Evolutionary conservation across 2,329 filamentous ascomycete species (phyloP).

Genomic region (Elsinoe necatrix): DNA sequence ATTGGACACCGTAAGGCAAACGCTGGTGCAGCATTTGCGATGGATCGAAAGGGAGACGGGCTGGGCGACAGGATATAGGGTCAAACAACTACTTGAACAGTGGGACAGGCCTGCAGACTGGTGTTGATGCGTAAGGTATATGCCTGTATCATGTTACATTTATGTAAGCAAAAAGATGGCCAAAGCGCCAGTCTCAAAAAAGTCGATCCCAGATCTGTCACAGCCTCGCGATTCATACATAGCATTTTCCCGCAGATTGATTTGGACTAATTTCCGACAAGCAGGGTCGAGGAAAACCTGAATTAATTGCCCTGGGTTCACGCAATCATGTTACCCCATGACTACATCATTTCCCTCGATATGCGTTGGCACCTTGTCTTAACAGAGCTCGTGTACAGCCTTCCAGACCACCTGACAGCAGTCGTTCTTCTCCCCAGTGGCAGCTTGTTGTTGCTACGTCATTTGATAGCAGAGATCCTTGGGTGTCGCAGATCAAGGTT

Average conservation of each 20-base stretch:
- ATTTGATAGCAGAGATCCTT: not conserved
- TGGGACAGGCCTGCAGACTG: constrained; percentile 27
- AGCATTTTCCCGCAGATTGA: not conserved
- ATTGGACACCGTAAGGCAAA: constrained; percentile 41
- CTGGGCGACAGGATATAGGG: constrained; percentile 55
- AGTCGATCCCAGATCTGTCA: not conserved
- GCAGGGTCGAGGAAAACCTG: constrained; percentile 7
- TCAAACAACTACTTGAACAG: constrained; percentile 44
- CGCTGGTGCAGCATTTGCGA: constrained; percentile 48
- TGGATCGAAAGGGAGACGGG: constrained; percentile 56
- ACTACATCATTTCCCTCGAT: not conserved
- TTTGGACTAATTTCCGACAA: constrained; percentile 4
- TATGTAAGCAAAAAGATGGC: not conserved
- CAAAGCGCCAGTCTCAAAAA: not conserved
- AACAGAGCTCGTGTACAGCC: not conserved
- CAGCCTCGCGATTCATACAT: not conserved
- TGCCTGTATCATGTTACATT: too few relatives aligned
- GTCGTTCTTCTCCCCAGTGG: not conserved
- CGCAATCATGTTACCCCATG: not conserved
- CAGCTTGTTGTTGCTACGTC: constrained; percentile 11
- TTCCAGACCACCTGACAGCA: not conserved
- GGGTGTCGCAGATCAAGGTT: not conserved
- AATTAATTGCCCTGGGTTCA: not conserved
- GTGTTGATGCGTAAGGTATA: too few relatives aligned
- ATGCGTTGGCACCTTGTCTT: not conserved